phyloP scores from a whole-genome alignment of 495 filamentous ascomycete genomes.

The Wilcoxina mikolae region DNA sequence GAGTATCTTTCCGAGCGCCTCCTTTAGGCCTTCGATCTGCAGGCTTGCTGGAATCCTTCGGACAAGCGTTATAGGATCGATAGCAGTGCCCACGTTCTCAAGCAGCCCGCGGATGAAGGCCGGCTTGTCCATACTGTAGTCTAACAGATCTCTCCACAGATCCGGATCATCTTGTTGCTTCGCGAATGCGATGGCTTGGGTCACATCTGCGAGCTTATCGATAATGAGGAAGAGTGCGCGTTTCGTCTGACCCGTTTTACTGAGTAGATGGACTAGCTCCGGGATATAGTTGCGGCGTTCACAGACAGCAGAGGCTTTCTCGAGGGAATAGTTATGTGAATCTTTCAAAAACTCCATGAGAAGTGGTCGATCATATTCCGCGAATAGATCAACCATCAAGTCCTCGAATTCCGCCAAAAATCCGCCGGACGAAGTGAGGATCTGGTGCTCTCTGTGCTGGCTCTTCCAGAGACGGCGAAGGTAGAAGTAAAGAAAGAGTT shows the following conservation, averaged over 20 bases:
- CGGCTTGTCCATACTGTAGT: slow-evolving; percentile 93
- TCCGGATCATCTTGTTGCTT: slow-evolving; percentile 81
- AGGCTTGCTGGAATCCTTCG: slow-evolving; percentile 80
- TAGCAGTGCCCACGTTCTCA: slow-evolving; percentile 82
- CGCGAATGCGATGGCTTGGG: slow-evolving; percentile 81
- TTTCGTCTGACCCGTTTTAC: slow-evolving; percentile 86
- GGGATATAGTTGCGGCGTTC: slow-evolving; percentile 62
- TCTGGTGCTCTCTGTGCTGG: background rate
- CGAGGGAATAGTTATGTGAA: slow-evolving; percentile 69
- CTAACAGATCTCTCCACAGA: slow-evolving; percentile 85
- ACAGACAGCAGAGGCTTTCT: slow-evolving; percentile 64
- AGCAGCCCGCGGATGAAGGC: slow-evolving; percentile 82
- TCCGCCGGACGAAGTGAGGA: slow-evolving; percentile 27
- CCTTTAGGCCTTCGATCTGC: slow-evolving; percentile 74
- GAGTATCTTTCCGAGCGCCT: slow-evolving; percentile 71
- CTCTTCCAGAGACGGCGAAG: slow-evolving; percentile 60
- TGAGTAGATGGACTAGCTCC: slow-evolving; percentile 84
- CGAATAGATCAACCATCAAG: slow-evolving; percentile 70
- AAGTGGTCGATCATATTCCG: slow-evolving; percentile 59
- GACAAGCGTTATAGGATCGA: slow-evolving; percentile 79
- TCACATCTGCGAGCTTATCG: slow-evolving; percentile 70
- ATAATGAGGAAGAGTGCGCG: slow-evolving; percentile 82
- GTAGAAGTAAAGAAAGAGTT: slow-evolving; percentile 83
- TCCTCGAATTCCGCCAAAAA: slow-evolving; percentile 74
- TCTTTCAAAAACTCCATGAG: slow-evolving; percentile 76